phyloP scores from a whole-genome alignment of 1,284 basidiomycete genomes.

The Ceratobasidium papillatum region DNA sequence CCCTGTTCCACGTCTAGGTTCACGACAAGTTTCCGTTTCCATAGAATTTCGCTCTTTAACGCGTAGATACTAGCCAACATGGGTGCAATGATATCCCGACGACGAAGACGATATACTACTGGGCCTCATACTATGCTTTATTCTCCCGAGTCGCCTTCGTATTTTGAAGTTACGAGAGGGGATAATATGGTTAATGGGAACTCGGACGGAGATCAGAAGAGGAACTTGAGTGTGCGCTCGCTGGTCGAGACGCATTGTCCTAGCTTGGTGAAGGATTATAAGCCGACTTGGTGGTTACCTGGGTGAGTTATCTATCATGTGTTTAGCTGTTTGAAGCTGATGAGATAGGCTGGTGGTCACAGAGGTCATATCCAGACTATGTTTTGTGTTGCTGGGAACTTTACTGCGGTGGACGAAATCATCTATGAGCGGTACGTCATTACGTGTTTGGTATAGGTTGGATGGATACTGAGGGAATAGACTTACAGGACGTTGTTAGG shows the following conservation, averaged over 20 bases:
- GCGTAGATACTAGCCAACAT: neutral
- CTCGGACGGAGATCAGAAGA: neutral
- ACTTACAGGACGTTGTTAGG: conserved; percentile 63
- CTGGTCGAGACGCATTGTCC: conserved; percentile 45
- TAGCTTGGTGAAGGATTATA: conserved; percentile 52
- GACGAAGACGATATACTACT: conserved; percentile 24
- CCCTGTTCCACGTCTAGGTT: neutral
- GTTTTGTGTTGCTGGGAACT: conserved; percentile 59
- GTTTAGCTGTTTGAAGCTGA: neutral
- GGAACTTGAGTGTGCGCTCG: conserved; percentile 32
- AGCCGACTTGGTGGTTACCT: conserved; percentile 53
- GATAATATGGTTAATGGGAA: neutral
- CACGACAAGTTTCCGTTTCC: neutral
- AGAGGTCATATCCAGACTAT: conserved; percentile 57
- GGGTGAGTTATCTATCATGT: conserved; percentile 31
- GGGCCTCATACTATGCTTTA: conserved; percentile 36
- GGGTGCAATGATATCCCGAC: conserved; percentile 30
- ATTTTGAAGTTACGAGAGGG: conserved; percentile 26
- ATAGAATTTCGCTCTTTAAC: neutral
- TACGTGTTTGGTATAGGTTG: no score
- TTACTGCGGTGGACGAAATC: conserved; percentile 75
- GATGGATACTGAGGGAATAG: conserved; percentile 14
- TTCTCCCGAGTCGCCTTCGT: conserved; percentile 28
- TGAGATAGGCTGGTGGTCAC: neutral
- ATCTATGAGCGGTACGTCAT: conserved; percentile 70